Base-by-base conservation (phyloP, 177 flowering plant genomes). In the Telopea speciosissima region DNA sequence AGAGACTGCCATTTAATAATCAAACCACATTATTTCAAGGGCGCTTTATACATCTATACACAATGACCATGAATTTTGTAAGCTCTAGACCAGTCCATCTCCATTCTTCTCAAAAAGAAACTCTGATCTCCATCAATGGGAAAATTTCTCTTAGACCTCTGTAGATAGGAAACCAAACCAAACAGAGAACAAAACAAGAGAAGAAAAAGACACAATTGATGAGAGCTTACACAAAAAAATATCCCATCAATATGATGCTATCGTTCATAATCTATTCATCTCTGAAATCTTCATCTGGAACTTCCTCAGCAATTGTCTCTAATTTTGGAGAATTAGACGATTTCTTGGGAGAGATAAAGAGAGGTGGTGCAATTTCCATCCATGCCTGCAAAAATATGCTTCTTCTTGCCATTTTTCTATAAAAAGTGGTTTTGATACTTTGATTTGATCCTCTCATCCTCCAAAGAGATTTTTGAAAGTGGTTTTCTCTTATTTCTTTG, bases 291-390 rank as follows among this genome's bases (percentile, higher is more conserved):
- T 61, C 63, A 12, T 23, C 63, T 0, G 10, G 26, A 9, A 21
- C 68, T 9, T 77, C 79, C 42, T 77, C 79, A 1, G 63, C 19
- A 26, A 77, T 73, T 3, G 76, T 73, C 65, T 70, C 79, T 67
- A 77, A 67, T 1, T 1, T 60, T 1, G 79, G 79, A 61, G 76
- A 70, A 73, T 62, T 62, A 3, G 79, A 70, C 36, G 54, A 22
- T 42, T 28, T 73, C 3, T 8, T 42, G 0, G 62, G 72, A 21
- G 69, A 68, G 22, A 74, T 74, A 56, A 78, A 23, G 28, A 40
- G 77, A 8, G 80, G 56, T 23, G 80, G 80, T 1, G 74, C 80
- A 44, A 70, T 72, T 49, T 78, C 80, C 17, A 64, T 25, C 74
- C 74, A 77, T 16, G 65, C 62, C 68, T 63, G 21, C 72, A 70